phyloP scores from a whole-genome alignment of 2,329 filamentous ascomycete species.

The Chrysoporthe austroafricana region DNA sequence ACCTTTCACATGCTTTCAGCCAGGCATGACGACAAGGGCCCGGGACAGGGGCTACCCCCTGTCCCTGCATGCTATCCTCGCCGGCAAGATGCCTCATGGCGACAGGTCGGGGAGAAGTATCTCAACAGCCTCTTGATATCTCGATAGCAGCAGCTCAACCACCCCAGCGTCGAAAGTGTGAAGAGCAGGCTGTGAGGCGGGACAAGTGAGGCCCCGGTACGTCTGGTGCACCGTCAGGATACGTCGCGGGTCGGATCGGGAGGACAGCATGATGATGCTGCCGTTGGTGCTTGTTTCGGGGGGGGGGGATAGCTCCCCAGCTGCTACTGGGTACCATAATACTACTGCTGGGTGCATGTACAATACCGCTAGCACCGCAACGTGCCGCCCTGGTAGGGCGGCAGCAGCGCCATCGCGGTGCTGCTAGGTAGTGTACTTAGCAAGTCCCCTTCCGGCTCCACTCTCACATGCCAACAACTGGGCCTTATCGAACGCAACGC shows the following conservation, averaged over 20 bases:
- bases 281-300: no score
- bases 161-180: not conserved
- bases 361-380: no score
- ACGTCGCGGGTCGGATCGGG: no score
- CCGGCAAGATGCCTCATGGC: not conserved
- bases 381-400: no score
- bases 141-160: not conserved
- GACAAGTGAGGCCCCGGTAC: no score
- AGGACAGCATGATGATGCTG: no score
- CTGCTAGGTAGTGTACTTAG: not conserved
- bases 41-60: not conserved
- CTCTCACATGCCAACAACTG: conserved; percentile 13
- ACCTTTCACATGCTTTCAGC: conserved; percentile 6
- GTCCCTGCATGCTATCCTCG: not conserved
- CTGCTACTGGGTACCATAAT: no score
- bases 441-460: not conserved
- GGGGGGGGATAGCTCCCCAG: no score
- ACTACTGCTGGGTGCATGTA: no score
- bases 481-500: not conserved
- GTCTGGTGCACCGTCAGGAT: no score
- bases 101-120: not conserved
- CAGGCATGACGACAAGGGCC: not conserved
- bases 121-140: not conserved
- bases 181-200: not conserved
- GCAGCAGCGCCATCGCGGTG: no score